phyloP scores from a whole-genome alignment of 1,284 basidiomycete genomes.

The Moesziomyces parantarcticus region DNA sequence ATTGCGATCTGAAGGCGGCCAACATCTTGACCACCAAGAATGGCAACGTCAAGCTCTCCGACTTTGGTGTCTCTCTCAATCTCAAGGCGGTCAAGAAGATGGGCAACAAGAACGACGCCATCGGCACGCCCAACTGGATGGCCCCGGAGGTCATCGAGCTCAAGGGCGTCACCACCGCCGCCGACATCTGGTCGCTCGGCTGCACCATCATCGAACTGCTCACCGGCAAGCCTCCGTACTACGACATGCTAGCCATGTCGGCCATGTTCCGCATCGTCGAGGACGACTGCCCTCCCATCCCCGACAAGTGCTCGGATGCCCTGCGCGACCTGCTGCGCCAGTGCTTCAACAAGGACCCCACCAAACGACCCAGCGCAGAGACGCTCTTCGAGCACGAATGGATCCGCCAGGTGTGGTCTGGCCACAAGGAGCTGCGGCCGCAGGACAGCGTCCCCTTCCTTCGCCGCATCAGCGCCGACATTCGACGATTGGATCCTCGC shows the following conservation, averaged over 20 bases:
- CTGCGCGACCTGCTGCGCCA: constrained; percentile 80
- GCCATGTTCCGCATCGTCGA: constrained; percentile 93
- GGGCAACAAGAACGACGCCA: constrained; percentile 75
- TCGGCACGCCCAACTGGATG: constrained; percentile 98
- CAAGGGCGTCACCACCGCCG: constrained; percentile 72
- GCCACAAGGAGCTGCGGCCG: constrained; percentile 74
- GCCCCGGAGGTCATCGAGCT: constrained; percentile 90
- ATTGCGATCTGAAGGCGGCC: constrained; percentile 73
- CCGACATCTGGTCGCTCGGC: constrained; percentile 88
- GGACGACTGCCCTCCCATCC: constrained; percentile 85
- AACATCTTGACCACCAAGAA: constrained; percentile 74
- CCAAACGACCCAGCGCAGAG: constrained; percentile 81
- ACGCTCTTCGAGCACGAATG: constrained; percentile 87
- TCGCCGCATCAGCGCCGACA: constrained; percentile 84
- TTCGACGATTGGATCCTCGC: constrained; percentile 73
- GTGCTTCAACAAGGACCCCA: constrained; percentile 90
- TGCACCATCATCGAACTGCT: constrained; percentile 93
- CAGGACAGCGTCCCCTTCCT: constrained; percentile 95
- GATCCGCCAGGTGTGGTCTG: constrained; percentile 82
- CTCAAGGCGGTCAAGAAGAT: constrained; percentile 74
- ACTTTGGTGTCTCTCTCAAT: constrained; percentile 72
- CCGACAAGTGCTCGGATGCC: constrained; percentile 78
- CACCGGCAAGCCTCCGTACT: constrained; percentile 89
- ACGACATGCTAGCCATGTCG: constrained; percentile 71
- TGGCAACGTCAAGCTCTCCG: constrained; percentile 72